Percentiles rank a stretch among this genome's conserved stretches.
Conservation (phyloP, 345 rosid species). For the Eucalyptus curtisii region DNA sequence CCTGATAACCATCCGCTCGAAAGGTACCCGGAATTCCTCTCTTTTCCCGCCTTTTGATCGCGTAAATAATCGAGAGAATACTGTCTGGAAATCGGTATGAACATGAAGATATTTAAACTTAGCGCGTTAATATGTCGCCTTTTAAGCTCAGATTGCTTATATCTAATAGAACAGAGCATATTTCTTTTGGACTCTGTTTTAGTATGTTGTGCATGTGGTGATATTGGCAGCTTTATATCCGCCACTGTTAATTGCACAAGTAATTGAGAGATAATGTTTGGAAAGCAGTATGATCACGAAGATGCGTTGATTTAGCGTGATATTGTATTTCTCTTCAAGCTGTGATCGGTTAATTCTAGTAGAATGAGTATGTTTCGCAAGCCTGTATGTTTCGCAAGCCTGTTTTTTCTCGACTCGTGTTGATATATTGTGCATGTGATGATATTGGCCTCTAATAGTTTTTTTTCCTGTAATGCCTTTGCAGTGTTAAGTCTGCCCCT, state of each 20-base stretch:
- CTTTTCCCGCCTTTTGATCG: neutral
- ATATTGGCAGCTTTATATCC: neutral
- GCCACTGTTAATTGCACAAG: neutral
- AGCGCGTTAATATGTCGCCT: neutral
- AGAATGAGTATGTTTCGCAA: neutral
- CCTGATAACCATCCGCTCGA: conserved; percentile 57
- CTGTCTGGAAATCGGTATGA: neutral
- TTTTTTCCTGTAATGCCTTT: neutral
- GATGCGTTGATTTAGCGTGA: neutral
- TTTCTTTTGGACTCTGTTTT: neutral
- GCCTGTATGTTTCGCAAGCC: neutral
- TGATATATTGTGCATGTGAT: neutral
- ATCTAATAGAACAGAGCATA: neutral
- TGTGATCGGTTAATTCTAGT: neutral
- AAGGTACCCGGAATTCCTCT: conserved; percentile 23
- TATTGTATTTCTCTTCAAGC: neutral
- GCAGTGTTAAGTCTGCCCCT: conserved; percentile 6
- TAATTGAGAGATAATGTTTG: neutral
- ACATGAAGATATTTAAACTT: neutral
- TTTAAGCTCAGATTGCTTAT: neutral
- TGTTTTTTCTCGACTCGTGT: neutral
- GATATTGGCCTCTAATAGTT: neutral
- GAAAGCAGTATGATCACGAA: neutral
- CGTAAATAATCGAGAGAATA: neutral
- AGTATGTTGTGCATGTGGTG: neutral